Evolutionary conservation across 2,329 filamentous ascomycete genomes (phyloP).

Genomic region (Fusarium miscanthi): DNA sequence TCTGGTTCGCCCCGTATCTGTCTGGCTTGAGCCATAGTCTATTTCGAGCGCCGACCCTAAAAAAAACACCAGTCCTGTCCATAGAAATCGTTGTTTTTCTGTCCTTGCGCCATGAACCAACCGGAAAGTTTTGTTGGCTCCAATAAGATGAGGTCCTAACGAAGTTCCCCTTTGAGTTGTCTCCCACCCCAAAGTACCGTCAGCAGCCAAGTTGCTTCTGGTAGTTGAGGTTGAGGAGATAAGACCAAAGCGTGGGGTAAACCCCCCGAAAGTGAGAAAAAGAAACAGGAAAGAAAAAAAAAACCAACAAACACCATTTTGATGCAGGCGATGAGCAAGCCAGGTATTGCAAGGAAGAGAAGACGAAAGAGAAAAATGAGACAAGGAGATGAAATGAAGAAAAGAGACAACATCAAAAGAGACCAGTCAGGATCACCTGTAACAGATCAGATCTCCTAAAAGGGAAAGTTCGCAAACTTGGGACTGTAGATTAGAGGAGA

Average conservation of each 20-base stretch:
- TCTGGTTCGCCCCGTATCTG: constrained; percentile 28
- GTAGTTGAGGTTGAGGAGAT: background rate
- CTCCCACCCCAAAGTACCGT: constrained; percentile 1
- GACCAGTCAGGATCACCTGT: constrained; percentile 19
- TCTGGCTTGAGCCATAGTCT: constrained; percentile 42
- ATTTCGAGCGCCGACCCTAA: constrained; percentile 36
- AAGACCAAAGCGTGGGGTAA: background rate
- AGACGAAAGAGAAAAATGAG: constrained; percentile 3
- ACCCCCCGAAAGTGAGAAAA: constrained; percentile 5
- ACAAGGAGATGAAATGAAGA: constrained; percentile 2
- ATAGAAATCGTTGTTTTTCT: constrained; percentile 27
- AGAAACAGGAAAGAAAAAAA: background rate
- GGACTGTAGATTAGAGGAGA: constrained; percentile 30
- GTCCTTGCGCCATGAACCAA: constrained; percentile 39
- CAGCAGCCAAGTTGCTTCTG: constrained; percentile 3
- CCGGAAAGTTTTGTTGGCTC: constrained; percentile 26
- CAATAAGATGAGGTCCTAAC: constrained; percentile 29
- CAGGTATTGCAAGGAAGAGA: constrained; percentile 9
- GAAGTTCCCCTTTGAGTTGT: constrained; percentile 23
- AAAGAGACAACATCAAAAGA: constrained; percentile 16
- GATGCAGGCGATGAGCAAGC: constrained; percentile 16
- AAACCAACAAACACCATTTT: constrained; percentile 18
- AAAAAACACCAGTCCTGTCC: constrained; percentile 24
- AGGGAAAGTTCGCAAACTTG: constrained; percentile 17
- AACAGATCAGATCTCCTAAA: constrained; percentile 19